Percentiles rank a stretch among this genome's conserved stretches.
phyloP scores from a whole-genome alignment of 495 filamentous ascomycete genomes.

The Tuber melanosporum region DNA sequence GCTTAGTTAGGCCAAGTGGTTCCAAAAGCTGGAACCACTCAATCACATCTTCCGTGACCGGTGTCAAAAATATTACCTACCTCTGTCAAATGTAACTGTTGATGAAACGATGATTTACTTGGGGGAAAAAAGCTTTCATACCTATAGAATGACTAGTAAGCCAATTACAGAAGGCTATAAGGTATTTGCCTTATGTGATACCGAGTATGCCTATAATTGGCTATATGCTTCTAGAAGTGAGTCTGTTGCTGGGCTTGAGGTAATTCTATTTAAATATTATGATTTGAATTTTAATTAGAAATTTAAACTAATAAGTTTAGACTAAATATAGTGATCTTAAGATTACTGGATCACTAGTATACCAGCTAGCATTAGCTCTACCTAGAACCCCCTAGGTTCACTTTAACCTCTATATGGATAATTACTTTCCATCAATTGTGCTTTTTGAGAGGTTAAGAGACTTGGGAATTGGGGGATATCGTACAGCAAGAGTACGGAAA shows the following conservation, averaged over 20 bases:
- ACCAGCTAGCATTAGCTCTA: slow-evolving; percentile 8
- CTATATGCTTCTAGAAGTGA: not conserved
- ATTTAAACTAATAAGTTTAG: not conserved
- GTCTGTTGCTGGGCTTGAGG: not conserved
- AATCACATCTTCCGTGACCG: not conserved
- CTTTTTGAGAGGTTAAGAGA: slow-evolving; percentile 6
- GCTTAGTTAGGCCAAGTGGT: not conserved
- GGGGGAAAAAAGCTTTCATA: not conserved
- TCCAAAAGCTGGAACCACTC: not conserved
- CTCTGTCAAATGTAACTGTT: not conserved
- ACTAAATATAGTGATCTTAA: not conserved
- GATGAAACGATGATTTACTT: not conserved
- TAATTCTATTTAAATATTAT: not conserved
- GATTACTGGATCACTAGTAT: slow-evolving; percentile 8
- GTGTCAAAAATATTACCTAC: not conserved
- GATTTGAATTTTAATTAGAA: not conserved
- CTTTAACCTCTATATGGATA: slow-evolving; percentile 11
- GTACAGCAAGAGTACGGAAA: not conserved
- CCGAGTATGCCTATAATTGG: not conserved
- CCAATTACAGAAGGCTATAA: not conserved
- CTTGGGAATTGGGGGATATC: slow-evolving; percentile 5
- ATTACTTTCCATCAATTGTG: slow-evolving; percentile 13
- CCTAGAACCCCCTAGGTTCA: not conserved
- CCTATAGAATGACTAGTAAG: not conserved
- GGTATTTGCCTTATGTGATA: not conserved